Percentiles rank a stretch among this genome's conserved stretches.
Evolutionary conservation across 768 basidiomycete species (phyloP).

Genomic region (Pleurotus djamor): DNA sequence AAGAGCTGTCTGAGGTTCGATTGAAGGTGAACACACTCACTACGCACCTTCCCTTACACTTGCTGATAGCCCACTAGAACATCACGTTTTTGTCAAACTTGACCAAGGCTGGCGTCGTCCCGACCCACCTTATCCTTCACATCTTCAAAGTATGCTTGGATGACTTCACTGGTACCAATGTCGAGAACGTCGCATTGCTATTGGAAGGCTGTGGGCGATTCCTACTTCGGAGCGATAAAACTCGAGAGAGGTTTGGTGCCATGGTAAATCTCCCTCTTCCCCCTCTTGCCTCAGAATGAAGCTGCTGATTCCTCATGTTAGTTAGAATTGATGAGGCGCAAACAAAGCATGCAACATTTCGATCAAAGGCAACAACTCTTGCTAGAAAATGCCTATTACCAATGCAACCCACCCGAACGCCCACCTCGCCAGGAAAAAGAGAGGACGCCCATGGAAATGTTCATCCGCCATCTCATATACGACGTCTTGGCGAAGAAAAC

Average conservation of each 20-base stretch:
- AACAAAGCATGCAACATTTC: constrained; percentile 90
- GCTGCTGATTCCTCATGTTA: too few species aligned
- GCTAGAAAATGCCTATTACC: constrained; percentile 98
- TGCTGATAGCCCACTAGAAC: constrained; percentile 55
- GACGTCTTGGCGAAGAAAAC: constrained; percentile 92
- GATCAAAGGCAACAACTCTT: constrained; percentile 88
- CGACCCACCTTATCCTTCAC: constrained; percentile 88
- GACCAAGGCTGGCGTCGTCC: constrained; percentile 95
- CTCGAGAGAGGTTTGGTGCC: constrained; percentile 78
- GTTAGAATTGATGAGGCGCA: constrained; percentile 93
- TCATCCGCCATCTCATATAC: constrained; percentile 92
- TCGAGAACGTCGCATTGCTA: constrained; percentile 90
- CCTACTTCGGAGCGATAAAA: constrained; percentile 84
- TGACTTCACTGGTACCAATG: constrained; percentile 89
- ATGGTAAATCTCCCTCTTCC: constrained; percentile 67
- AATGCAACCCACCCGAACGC: constrained; percentile 98
- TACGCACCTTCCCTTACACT: neutral
- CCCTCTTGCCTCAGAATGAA: too few species aligned
- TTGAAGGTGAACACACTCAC: constrained; percentile 57
- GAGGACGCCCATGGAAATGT: constrained; percentile 84
- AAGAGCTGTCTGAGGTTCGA: constrained; percentile 83
- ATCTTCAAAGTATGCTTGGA: constrained; percentile 97
- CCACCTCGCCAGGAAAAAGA: constrained; percentile 83
- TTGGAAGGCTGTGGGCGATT: constrained; percentile 95
- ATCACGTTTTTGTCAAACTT: constrained; percentile 84